phyloP scores from a whole-genome alignment of 768 basidiomycete species.

The Favolaschia claudopus region DNA sequence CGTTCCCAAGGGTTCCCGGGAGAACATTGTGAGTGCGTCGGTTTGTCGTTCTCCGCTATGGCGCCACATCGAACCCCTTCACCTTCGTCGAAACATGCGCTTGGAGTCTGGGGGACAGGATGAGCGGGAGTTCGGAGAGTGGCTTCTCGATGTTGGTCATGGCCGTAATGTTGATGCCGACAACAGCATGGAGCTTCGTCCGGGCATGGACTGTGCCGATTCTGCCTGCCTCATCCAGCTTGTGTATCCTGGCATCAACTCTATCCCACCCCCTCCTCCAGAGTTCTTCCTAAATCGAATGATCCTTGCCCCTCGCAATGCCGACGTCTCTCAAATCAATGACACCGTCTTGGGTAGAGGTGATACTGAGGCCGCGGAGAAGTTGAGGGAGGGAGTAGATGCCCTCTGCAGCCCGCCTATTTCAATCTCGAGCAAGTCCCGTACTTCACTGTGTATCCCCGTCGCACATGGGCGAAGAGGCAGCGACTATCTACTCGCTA shows the following conservation, averaged over 20 bases:
- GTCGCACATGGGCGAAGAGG: no score
- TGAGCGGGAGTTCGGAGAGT: constrained; percentile 42
- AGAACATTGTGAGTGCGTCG: constrained; percentile 43
- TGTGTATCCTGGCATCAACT: constrained; percentile 30
- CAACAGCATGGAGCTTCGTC: constrained; percentile 32
- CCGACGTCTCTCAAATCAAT: constrained; percentile 47
- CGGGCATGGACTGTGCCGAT: constrained; percentile 37
- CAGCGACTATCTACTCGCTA: no score
- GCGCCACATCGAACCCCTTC: constrained; percentile 38
- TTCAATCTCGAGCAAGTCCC: no score
- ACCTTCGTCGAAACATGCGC: constrained; percentile 50
- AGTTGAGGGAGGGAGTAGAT: no score
- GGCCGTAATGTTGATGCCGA: constrained; percentile 32
- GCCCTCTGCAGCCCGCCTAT: no score
- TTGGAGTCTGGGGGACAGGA: constrained; percentile 37
- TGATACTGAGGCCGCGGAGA: no score
- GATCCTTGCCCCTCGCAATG: constrained; percentile 46
- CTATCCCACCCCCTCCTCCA: constrained; percentile 19
- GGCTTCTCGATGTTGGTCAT: constrained; percentile 46
- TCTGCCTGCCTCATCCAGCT: constrained; percentile 37
- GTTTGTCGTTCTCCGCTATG: constrained; percentile 48
- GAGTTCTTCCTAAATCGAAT: constrained; percentile 43
- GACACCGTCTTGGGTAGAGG: constrained; percentile 29
- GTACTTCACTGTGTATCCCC: no score
- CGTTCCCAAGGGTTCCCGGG: constrained; percentile 38